Evolutionary conservation across 352 stramenopile genomes (phyloP), one percentile per base, ranked within the genome.

Genomic region (Phytophthora fragariaefolia): DNA sequence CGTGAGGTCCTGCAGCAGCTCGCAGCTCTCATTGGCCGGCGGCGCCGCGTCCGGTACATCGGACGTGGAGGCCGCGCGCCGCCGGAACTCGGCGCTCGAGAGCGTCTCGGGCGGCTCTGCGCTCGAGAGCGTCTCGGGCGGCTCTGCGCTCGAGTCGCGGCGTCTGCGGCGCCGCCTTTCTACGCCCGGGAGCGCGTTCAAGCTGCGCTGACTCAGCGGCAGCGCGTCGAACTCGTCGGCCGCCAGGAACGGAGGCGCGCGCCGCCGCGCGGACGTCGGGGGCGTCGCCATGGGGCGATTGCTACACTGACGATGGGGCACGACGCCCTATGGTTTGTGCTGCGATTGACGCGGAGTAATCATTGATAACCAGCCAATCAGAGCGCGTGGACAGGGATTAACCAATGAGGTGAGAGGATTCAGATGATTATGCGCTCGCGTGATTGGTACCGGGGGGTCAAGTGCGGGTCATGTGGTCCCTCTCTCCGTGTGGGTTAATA

Each of bases 1-100:
- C 48, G 78, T 77, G 50, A 91, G 58, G 8, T 76, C 65, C 5
- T 82, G 63, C 57, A 89, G 84, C 6, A 73, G 27, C 15, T 62
- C 60, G 22, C 76, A 64, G 54, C 84, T 83, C 50, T 85, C 76
- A 28, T 80, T 85, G 0, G 71, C 40, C 9, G 34, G 6, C 17
- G 18, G 17, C 32, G 60, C 43, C 10, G 28, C 0, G 10, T 58
- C 49, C 3, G 61, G 43, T n/a, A 63, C 7, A 36, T 48, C 52
- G 3, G 63, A 66, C 22, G 71, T 51, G 2, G 68, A 76, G 2
- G 56, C 58, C 8, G 68, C 48, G 50, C 68, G 22, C 17, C 52
- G 45, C 43, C 63, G 63, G 32, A 69, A 61, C 8, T 68, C 51
- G 38, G 23, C 52, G 45, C 48, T 61, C 3, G 55, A 68, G 67